Evolutionary conservation across 2,329 filamentous ascomycete species (phyloP).

Genomic region (Sphaerulina populicola): DNA sequence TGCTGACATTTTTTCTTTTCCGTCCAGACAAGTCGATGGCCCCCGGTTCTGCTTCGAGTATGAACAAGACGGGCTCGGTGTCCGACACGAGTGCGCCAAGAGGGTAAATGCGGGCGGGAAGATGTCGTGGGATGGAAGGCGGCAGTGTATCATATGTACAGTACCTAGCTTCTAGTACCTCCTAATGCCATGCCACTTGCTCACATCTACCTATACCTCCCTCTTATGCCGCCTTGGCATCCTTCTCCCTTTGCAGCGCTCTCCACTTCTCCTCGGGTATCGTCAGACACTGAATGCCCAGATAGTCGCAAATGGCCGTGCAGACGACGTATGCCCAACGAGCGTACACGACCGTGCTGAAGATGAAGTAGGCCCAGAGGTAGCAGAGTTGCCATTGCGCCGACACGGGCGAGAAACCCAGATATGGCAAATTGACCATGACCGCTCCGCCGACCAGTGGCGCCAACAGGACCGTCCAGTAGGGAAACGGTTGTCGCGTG

Average conservation of each 20-base stretch:
- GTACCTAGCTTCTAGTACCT: not conserved
- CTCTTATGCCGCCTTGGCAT: slow-evolving; percentile 6
- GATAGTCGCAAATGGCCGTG: slow-evolving; percentile 78
- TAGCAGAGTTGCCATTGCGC: slow-evolving; percentile 62
- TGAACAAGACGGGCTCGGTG: slow-evolving; percentile 8
- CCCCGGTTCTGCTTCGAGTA: slow-evolving; percentile 12
- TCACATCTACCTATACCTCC: no score
- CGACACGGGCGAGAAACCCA: slow-evolving; percentile 62
- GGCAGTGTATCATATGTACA: not conserved
- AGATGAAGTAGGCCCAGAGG: slow-evolving; percentile 73
- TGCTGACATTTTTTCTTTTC: not conserved
- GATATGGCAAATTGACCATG: slow-evolving; percentile 68
- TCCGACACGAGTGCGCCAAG: slow-evolving; percentile 7
- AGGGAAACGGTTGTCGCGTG: slow-evolving; percentile 86
- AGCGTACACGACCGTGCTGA: slow-evolving; percentile 78
- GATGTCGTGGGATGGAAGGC: not conserved
- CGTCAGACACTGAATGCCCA: slow-evolving; percentile 91
- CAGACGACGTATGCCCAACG: slow-evolving; percentile 89
- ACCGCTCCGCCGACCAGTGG: slow-evolving; percentile 80
- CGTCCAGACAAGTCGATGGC: slow-evolving; percentile 8
- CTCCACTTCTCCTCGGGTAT: slow-evolving; percentile 47
- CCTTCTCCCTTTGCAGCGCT: slow-evolving; percentile 24
- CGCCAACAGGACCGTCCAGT: slow-evolving; percentile 85
- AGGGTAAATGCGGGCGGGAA: slow-evolving; percentile 1
- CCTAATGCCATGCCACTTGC: not conserved